A percentile compares a stretch with the other conserved stretches of the same genome.
phyloP scores from a whole-genome alignment of 208 protist genomes.

The Herpetomonas samuelpessoai region DNA sequence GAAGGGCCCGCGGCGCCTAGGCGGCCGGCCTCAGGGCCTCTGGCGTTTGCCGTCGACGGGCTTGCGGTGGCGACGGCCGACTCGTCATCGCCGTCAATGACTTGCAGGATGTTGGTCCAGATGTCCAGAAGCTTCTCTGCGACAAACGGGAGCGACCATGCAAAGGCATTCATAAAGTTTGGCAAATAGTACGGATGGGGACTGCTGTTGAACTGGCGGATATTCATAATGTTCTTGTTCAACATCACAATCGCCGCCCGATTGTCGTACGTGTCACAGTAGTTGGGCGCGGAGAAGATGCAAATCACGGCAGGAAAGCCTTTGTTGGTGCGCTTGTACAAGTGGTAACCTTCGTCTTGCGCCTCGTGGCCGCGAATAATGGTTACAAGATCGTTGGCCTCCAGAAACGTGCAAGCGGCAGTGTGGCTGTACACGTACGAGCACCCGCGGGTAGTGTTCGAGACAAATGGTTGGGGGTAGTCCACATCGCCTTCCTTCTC shows the following conservation, averaged over 20 bases:
- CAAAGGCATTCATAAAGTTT: slow-evolving; percentile 98
- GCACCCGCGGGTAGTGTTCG: slow-evolving; percentile 83
- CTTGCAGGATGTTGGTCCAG: slow-evolving; percentile 74
- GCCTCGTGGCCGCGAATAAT: slow-evolving; percentile 98
- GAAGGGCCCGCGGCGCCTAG: background rate
- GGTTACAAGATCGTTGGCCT: slow-evolving; percentile 93
- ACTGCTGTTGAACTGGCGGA: slow-evolving; percentile 95
- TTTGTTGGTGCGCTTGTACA: slow-evolving; percentile 90
- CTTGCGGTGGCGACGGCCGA: slow-evolving; percentile 4
- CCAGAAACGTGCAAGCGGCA: slow-evolving; percentile 91
- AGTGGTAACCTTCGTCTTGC: slow-evolving; percentile 88
- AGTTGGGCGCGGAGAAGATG: slow-evolving; percentile 97
- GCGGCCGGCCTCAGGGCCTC: background rate
- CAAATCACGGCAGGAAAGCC: slow-evolving; percentile 97
- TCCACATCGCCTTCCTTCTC: slow-evolving; percentile 62
- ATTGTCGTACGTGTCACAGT: slow-evolving; percentile 98
- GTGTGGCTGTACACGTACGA: slow-evolving; percentile 85
- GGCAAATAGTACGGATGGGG: slow-evolving; percentile 97
- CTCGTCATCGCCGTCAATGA: slow-evolving; percentile 65
- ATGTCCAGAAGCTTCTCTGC: slow-evolving; percentile 95
- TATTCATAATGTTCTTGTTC: slow-evolving; percentile 96
- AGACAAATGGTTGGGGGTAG: slow-evolving; percentile 43
- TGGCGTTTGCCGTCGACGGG: background rate
- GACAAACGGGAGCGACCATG: slow-evolving; percentile 96
- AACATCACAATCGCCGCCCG: slow-evolving; percentile 93